phyloP scores from a whole-genome alignment of 108 stramenopile genomes.

The Cylindrotheca closterium region DNA sequence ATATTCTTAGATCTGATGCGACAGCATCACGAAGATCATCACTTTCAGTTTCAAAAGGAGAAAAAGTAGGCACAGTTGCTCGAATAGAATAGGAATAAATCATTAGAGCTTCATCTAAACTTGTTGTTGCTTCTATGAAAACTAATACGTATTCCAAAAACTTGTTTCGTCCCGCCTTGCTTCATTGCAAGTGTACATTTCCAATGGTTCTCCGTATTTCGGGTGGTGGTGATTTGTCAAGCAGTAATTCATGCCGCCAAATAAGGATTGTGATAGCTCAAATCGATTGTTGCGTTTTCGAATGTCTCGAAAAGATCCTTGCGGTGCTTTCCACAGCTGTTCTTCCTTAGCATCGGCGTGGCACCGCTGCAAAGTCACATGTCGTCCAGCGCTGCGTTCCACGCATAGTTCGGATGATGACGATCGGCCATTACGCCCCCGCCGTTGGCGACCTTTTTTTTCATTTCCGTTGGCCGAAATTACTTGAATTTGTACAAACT shows the following conservation, averaged over 20 bases:
- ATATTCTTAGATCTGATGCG: conserved; percentile 70
- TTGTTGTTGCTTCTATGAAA: background rate
- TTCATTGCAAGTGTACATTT: conserved; percentile 14
- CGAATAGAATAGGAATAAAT: too few relatives aligned
- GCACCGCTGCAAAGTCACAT: background rate
- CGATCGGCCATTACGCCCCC: too few relatives aligned
- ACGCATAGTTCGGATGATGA: background rate
- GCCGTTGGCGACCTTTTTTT: background rate
- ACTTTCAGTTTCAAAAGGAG: conserved; percentile 50
- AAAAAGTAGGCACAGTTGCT: conserved; percentile 7
- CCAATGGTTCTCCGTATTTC: conserved; percentile 24
- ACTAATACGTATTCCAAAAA: conserved; percentile 13
- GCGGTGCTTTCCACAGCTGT: conserved; percentile 1
- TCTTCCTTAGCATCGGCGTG: conserved; percentile 1
- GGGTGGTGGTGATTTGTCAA: conserved; percentile 26
- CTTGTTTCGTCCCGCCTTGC: conserved; percentile 13
- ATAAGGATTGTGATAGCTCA: conserved; percentile 2
- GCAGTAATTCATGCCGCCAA: background rate
- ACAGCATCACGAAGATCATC: conserved; percentile 52
- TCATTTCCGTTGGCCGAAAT: background rate
- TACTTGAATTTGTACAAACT: background rate
- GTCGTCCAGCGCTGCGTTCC: background rate
- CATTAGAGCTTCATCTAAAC: too few relatives aligned
- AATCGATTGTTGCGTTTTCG: background rate
- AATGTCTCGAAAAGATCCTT: background rate